phyloP scores from a whole-genome alignment of 441 rosid species.

The Theobroma grandiflorum region DNA sequence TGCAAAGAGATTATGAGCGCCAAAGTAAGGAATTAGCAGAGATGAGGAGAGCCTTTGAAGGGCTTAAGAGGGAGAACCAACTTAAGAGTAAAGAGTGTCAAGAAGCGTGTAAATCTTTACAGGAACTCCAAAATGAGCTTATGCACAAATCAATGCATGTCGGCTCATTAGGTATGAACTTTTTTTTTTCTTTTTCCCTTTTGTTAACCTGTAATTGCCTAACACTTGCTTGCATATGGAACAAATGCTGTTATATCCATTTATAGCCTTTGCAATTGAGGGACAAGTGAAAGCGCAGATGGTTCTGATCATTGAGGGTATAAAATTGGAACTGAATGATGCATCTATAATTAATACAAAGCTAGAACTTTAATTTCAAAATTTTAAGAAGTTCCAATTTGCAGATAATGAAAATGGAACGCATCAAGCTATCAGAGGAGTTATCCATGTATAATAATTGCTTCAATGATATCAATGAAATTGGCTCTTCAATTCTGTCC shows the following conservation, averaged over 20 bases:
- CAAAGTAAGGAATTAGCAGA: slow-evolving; percentile 63
- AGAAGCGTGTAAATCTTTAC: slow-evolving; percentile 72
- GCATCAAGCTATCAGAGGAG: slow-evolving; percentile 76
- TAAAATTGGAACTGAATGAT: slow-evolving; percentile 11
- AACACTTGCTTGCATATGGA: neutral
- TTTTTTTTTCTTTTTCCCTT: neutral
- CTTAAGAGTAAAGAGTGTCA: slow-evolving; percentile 73
- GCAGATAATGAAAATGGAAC: slow-evolving; percentile 92
- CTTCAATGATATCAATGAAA: slow-evolving; percentile 57
- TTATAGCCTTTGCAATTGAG: slow-evolving; percentile 91
- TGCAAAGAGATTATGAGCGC: slow-evolving; percentile 49
- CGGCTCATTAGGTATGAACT: slow-evolving; percentile 84
- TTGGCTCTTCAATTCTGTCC: slow-evolving; percentile 54
- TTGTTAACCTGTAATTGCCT: neutral
- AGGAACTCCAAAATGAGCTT: slow-evolving; percentile 83
- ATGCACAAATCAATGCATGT: slow-evolving; percentile 99
- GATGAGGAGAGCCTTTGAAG: slow-evolving; percentile 61
- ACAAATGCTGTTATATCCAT: slow-evolving; percentile 27
- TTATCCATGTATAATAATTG: slow-evolving; percentile 65
- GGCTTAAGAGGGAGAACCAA: slow-evolving; percentile 71
- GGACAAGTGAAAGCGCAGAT: slow-evolving; percentile 93
- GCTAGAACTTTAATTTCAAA: slow-evolving; percentile 14
- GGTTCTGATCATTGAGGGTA: slow-evolving; percentile 94
- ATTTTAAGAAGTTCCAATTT: slow-evolving; percentile 24
- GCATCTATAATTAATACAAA: neutral